phyloP scores from a whole-genome alignment of 2,329 filamentous ascomycete species.

The Atkinsonella texensis region DNA sequence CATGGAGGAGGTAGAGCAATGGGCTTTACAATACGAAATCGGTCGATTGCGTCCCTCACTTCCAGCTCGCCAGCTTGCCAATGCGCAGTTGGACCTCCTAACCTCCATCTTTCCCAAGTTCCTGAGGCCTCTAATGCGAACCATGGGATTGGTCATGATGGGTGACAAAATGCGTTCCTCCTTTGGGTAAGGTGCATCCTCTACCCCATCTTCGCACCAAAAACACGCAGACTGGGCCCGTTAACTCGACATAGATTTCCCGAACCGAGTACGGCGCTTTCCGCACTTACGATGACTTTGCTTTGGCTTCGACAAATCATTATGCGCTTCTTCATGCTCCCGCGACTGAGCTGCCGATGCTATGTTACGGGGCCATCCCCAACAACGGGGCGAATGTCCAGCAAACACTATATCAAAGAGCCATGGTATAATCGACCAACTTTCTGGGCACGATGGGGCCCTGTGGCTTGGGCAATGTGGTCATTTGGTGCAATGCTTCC shows the following conservation, averaged over 20 bases:
- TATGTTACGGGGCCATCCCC: constrained; percentile 36
- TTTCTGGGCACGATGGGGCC: constrained; percentile 51
- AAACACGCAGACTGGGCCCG: not conserved
- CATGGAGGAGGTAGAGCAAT: constrained; percentile 32
- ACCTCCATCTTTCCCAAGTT: constrained; percentile 39
- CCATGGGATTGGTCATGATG: constrained; percentile 48
- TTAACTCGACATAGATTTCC: constrained; percentile 24
- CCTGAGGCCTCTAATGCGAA: constrained; percentile 32
- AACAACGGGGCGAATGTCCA: constrained; percentile 38
- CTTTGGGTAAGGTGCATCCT: constrained; percentile 41
- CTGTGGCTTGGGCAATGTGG: constrained; percentile 35
- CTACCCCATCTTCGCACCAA: not conserved
- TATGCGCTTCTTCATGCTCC: constrained; percentile 47
- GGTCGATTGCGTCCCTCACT: constrained; percentile 41
- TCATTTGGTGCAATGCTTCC: constrained; percentile 33
- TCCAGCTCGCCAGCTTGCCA: constrained; percentile 39
- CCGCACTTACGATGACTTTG: constrained; percentile 30
- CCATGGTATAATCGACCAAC: constrained; percentile 54
- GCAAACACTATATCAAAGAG: constrained; percentile 42
- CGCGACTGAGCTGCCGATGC: constrained; percentile 34
- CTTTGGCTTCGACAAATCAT: constrained; percentile 41
- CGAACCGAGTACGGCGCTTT: constrained; percentile 27
- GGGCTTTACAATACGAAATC: constrained; percentile 46
- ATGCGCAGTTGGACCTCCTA: constrained; percentile 48
- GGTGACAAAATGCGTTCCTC: constrained; percentile 50